Evolutionary conservation across 129 eudicot species (phyloP).

Genomic region (Arctium minus): DNA sequence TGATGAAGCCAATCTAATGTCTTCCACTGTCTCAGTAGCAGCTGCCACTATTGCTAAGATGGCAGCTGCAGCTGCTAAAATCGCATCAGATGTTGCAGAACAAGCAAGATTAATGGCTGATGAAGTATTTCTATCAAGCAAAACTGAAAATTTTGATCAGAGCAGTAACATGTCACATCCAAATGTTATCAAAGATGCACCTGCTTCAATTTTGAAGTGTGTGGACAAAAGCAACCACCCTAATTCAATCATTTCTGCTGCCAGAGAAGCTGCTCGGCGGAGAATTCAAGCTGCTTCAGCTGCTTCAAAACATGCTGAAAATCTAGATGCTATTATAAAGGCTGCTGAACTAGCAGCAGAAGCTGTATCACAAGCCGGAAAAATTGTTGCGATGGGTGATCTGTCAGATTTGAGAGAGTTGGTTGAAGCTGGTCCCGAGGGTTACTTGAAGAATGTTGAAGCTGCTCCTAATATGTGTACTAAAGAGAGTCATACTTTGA

Average conservation of each 20-base stretch:
- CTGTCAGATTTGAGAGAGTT: slow-evolving; percentile 40
- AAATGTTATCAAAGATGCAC: slow-evolving; percentile 24
- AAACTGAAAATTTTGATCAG: slow-evolving; percentile 16
- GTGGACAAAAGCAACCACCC: slow-evolving; percentile 35
- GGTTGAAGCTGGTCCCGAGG: slow-evolving; percentile 66
- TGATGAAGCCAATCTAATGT: slow-evolving; percentile 67
- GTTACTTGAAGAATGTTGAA: slow-evolving; percentile 52
- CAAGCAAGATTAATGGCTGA: slow-evolving; percentile 89
- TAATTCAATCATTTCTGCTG: slow-evolving; percentile 60
- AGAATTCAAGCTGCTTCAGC: slow-evolving; percentile 93
- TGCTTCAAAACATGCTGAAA: slow-evolving; percentile 94
- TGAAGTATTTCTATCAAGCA: slow-evolving; percentile 44
- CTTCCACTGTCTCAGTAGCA: slow-evolving; percentile 79
- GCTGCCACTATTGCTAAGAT: slow-evolving; percentile 97
- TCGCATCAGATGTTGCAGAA: slow-evolving; percentile 72
- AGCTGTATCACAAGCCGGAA: slow-evolving; percentile 95
- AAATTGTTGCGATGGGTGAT: slow-evolving; percentile 70
- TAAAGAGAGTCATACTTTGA: slow-evolving; percentile 8
- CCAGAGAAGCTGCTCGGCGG: slow-evolving; percentile 80
- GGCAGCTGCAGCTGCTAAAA: slow-evolving; percentile 89
- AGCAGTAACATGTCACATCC: slow-evolving; percentile 4
- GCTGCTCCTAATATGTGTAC: slow-evolving; percentile 15
- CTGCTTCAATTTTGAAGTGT: slow-evolving; percentile 40
- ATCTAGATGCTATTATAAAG: slow-evolving; percentile 77
- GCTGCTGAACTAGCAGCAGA: slow-evolving; percentile 96